Percentiles rank a stretch among this genome's conserved stretches.
phyloP scores from a whole-genome alignment of 352 stramenopile species.

The Elongisporangium anandrum region DNA sequence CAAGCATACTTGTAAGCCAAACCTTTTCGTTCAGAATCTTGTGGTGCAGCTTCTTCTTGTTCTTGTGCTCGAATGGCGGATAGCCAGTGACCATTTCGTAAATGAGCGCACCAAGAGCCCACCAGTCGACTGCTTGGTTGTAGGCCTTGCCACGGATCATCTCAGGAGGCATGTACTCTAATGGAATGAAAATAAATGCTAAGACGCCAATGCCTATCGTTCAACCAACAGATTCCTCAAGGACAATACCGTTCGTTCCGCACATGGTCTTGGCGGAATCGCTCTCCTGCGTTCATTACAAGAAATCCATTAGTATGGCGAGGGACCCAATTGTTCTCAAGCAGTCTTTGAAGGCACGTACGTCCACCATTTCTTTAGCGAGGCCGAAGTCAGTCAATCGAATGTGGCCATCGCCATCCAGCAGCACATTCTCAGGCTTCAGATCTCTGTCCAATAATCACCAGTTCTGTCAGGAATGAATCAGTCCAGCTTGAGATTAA shows the following conservation, averaged over 20 bases:
- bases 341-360: conserved; percentile 15
- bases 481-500: neutral
- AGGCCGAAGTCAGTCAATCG: conserved; percentile 85
- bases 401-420: conserved; percentile 81
- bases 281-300: conserved; percentile 35
- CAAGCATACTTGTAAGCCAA: conserved; percentile 1
- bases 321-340: too few relatives aligned
- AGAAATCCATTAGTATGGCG: conserved; percentile 9
- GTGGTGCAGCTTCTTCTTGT: conserved; percentile 82
- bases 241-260: conserved; percentile 57
- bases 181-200: conserved; percentile 2
- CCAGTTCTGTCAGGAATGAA: conserved; percentile 4
- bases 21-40: conserved; percentile 87
- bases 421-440: conserved; percentile 82
- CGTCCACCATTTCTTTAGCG: conserved; percentile 71
- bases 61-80: conserved; percentile 77
- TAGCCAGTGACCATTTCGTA: conserved; percentile 88
- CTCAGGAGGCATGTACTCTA: conserved; percentile 86
- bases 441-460: conserved; percentile 43
- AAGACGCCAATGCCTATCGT: conserved; percentile 2
- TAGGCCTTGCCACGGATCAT: conserved; percentile 84
- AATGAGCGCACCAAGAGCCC: conserved; percentile 77
- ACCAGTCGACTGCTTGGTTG: conserved; percentile 86
- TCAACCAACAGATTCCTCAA: neutral
- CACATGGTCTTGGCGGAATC: conserved; percentile 81